Percentiles rank a stretch among this genome's conserved stretches.
Conservation (phyloP, 176 grass and related monocot species). For the Thalia dealbata region DNA sequence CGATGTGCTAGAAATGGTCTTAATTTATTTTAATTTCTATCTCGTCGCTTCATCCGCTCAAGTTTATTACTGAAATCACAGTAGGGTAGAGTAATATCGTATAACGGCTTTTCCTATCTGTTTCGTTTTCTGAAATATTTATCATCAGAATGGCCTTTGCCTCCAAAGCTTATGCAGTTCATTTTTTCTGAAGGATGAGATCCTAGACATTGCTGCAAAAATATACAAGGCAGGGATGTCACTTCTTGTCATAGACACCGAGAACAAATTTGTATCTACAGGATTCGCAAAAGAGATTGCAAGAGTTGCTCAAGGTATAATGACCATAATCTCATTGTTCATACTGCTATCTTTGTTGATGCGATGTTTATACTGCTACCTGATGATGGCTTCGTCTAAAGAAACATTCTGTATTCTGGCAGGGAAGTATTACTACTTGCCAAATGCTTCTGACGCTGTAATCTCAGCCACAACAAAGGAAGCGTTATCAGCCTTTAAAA, state of each 20-base stretch:
- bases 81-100: no score
- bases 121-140: not conserved
- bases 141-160: not conserved
- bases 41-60: no score
- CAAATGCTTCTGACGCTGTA: conserved; percentile 89
- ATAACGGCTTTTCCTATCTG: not conserved
- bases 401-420: not conserved
- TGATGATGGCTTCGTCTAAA: not conserved
- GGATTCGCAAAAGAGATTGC: conserved; percentile 99
- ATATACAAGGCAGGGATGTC: conserved; percentile 94
- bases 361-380: not conserved
- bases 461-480: conserved; percentile 87
- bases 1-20: no score
- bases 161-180: not conserved
- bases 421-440: conserved; percentile 99
- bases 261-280: conserved; percentile 98
- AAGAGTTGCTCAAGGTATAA: conserved; percentile 80
- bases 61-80: no score
- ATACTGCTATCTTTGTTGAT: not conserved
- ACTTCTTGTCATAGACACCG: conserved; percentile 92
- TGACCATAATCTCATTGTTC: not conserved
- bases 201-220: conserved; percentile 92
- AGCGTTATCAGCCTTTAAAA: conserved; percentile 60
- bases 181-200: conserved; percentile 55
- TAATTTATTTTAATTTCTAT: no score